Conservation (phyloP, 1,284 basidiomycete genomes). For the Rhodotorula sp. region DNA sequence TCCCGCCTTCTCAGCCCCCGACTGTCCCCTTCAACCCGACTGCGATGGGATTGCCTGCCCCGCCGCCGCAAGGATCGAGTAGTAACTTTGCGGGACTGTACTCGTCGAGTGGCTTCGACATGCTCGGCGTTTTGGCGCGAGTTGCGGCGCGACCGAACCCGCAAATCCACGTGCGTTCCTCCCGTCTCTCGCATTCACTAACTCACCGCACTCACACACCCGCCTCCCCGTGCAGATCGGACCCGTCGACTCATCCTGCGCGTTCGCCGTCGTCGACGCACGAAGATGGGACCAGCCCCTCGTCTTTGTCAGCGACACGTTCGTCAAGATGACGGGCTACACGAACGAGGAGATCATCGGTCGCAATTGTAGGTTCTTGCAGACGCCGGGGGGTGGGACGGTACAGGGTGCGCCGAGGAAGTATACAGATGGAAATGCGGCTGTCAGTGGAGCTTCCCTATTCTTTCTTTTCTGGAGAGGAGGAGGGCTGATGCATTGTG, state of each 20-base stretch:
- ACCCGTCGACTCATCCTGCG: constrained; percentile 85
- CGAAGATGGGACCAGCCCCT: constrained; percentile 77
- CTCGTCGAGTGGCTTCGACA: constrained; percentile 84
- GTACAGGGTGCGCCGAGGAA: constrained; percentile 64
- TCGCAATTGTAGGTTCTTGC: constrained; percentile 70
- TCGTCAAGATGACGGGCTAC: constrained; percentile 81
- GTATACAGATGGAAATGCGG: constrained; percentile 66
- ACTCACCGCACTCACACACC: neutral
- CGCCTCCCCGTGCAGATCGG: constrained; percentile 58
- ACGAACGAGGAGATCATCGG: constrained; percentile 73
- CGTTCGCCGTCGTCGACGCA: constrained; percentile 83
- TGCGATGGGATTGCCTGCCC: constrained; percentile 37
- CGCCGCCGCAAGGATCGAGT: constrained; percentile 23
- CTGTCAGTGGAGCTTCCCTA: constrained; percentile 52
- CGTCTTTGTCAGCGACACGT: constrained; percentile 80
- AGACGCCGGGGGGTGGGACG: constrained; percentile 65
- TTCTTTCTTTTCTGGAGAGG: too few relatives aligned
- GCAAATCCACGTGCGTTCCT: constrained; percentile 54
- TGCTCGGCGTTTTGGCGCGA: constrained; percentile 74
- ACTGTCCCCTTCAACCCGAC: constrained; percentile 37
- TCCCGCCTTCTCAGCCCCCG: constrained; percentile 21
- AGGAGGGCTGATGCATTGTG: neutral
- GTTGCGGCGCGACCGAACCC: constrained; percentile 74
- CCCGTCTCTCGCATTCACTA: too few relatives aligned
- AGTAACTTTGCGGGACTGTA: constrained; percentile 58